Evolutionary conservation across 2,329 filamentous ascomycete genomes (phyloP), one percentile per base, ranked within the genome.

Genomic region (Diplodia scrobiculata): DNA sequence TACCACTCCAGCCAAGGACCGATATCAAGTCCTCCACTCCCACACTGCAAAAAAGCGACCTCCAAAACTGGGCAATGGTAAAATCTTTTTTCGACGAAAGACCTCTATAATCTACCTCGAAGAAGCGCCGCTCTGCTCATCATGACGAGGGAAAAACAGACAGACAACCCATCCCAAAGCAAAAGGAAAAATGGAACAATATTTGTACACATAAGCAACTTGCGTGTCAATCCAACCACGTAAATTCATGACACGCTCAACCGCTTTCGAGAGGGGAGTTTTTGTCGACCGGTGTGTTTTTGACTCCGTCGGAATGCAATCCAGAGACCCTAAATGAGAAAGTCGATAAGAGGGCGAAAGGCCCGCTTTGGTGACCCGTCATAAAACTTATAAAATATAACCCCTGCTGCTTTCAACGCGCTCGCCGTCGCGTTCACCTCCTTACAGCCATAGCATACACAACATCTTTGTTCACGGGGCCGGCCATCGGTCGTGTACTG

Each of bases 251-350:
- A 45, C 38, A 45, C 19, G 48, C 32, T 62, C 38, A 29, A 50
- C 48, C 29, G 45, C 27, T 48, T 59, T 50, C 36, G 45, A 62
- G 58, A 62, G 58, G 58, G 27, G 58, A 62, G 58, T 62, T 48
- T 62, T 45, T 45, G 48, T 62, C 41, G 58, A 36, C 58, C 58
- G 27, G n/a, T 7, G 34, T 14, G 34, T 14, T 47, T 41, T 45
- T 36, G 58, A 62, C 58, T 62, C 45, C 58, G 25, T 50, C 11
- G 58, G 55, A 47, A 62, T 62, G 58, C 58, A 62, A 62, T 62
- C 58, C 58, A 21, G 58, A 45, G 45, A 50, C 58, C 58, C 58
- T 50, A 62, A 19, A 45, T 11, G 10, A 36, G 10, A 3, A 36
- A 10, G 29, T 50, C 58, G 29, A 50, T 29, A 17, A 32, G 19